A percentile compares a stretch with the other conserved stretches of the same genome.
These are phyloP conservation scores for Ilex aquifolium DNA, from an alignment of 257 asterid genomes.

Conservation along the genomic window DNA sequence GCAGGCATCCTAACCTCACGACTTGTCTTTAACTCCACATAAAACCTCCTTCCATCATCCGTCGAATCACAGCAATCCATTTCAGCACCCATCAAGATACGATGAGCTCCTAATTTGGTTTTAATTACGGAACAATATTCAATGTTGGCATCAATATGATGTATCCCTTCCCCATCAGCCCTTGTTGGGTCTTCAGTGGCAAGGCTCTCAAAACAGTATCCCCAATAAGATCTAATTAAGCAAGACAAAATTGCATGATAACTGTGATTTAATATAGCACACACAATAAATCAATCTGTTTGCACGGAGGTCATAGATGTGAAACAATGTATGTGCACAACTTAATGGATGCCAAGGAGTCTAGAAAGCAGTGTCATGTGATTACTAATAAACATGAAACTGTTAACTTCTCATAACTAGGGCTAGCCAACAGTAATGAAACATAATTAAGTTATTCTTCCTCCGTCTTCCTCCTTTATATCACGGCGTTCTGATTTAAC, in stretches of 20 bases:
- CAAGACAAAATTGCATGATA: neutral
- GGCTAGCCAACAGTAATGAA: too few relatives aligned
- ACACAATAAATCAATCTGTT: too few relatives aligned
- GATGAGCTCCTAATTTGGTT: slow-evolving; percentile 95
- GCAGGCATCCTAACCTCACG: slow-evolving; percentile 66
- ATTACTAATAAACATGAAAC: too few relatives aligned
- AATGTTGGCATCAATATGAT: slow-evolving; percentile 86
- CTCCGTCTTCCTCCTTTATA: too few relatives aligned
- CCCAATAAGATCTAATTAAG: slow-evolving; percentile 77
- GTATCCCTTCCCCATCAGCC: slow-evolving; percentile 84
- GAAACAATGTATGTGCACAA: too few relatives aligned
- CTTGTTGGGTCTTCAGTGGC: slow-evolving; percentile 94
- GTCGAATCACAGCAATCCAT: slow-evolving; percentile 99
- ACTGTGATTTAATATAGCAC: too few relatives aligned
- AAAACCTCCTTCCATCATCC: slow-evolving; percentile 91
- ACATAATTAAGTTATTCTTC: too few relatives aligned
- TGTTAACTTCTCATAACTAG: too few relatives aligned
- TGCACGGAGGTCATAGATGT: too few relatives aligned
- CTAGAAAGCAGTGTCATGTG: too few relatives aligned
- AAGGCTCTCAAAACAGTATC: slow-evolving; percentile 86
- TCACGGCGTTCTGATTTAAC: too few relatives aligned
- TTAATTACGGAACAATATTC: slow-evolving; percentile 84
- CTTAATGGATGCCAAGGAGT: too few relatives aligned
- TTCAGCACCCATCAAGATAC: slow-evolving; percentile 98
- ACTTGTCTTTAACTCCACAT: slow-evolving; percentile 82